Base-by-base conservation (phyloP, 331 rosid genomes). In the Quercus tomentella region DNA sequence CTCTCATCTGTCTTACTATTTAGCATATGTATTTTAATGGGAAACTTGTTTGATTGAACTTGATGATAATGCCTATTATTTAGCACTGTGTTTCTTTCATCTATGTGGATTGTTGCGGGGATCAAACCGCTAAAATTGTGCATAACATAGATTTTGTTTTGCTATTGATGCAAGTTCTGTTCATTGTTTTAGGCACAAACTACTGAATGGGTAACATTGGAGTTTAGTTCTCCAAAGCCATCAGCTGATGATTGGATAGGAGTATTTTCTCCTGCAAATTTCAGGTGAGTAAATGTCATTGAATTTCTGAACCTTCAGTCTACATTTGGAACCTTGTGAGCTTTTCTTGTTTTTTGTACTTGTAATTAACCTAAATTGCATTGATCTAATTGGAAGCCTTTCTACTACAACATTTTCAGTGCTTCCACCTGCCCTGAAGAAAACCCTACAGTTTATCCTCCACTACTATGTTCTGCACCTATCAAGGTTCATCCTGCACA, bases 221-320 rank as follows among this genome's bases (percentile, higher is more conserved):
- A 88, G 76, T 92, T 80, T 77, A 78, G 81, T 71, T 81, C 92
- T 84, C 93, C 97, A 67, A 58, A 84, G 52, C 97, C 97, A 63
- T 87, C 97, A 76, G 21, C 5, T 72, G 89, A 89, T 81, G 97
- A 94, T 80, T 92, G 97, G 97, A 89, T 94, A 84, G 97, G 95
- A 74, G 95, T 88, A 58, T 94, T 92, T 82, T 94, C 98, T 76
- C 97, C 98, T 6, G 89, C 92, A 41, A 92, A 92, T 84, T 91
- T 94, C 82, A 94, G 92, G 98, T 94, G 49, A 51, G 74, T 18
- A 37, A 15, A 22, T 52, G 77, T 18, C 37, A 43, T 71, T 77
- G 43, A 20, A 61, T 68, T 57, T 49, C 74, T 20, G 7, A 37
- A 70, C 57, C 70, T 80, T 71, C 70, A 61, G 31, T 56, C 56